Percentiles rank a stretch among this genome's conserved stretches.
These are phyloP conservation scores for Vinca minor DNA, from an alignment of 257 asterid genomes.

Conservation along the genomic window DNA sequence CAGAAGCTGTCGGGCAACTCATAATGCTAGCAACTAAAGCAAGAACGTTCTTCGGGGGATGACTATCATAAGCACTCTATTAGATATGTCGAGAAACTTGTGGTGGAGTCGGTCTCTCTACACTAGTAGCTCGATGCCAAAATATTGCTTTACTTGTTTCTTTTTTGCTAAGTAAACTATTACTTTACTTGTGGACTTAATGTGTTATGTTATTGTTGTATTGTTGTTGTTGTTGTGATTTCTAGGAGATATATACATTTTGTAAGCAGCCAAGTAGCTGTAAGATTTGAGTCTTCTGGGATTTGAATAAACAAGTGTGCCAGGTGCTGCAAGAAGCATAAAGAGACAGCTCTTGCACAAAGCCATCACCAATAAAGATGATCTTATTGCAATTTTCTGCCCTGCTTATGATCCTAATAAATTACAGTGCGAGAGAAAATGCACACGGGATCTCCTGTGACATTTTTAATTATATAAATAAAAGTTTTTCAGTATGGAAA, in stretches of 20 bases:
- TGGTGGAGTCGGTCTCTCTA: background rate
- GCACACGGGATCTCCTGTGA: too few species aligned
- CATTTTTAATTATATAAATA: too few species aligned
- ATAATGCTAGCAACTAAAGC: background rate
- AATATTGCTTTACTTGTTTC: background rate
- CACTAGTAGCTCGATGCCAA: background rate
- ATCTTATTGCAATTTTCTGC: too few species aligned
- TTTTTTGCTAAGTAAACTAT: too few species aligned
- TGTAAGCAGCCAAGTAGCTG: background rate
- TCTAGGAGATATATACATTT: background rate
- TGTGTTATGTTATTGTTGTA: too few species aligned
- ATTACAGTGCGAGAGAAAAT: too few species aligned
- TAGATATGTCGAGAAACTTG: too few species aligned
- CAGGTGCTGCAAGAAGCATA: background rate
- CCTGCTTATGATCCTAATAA: too few species aligned
- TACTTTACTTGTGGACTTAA: too few species aligned
- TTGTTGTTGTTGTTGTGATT: background rate
- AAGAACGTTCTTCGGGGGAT: background rate
- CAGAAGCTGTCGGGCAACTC: slow-evolving; percentile 16
- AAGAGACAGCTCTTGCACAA: background rate
- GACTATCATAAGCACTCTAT: background rate
- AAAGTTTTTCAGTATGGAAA: too few species aligned
- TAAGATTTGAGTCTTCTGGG: background rate
- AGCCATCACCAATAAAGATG: too few species aligned
- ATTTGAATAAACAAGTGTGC: too few species aligned